Evolutionary conservation across 306 rosid genomes (phyloP).

Genomic region (Prinsepia uniflora): DNA sequence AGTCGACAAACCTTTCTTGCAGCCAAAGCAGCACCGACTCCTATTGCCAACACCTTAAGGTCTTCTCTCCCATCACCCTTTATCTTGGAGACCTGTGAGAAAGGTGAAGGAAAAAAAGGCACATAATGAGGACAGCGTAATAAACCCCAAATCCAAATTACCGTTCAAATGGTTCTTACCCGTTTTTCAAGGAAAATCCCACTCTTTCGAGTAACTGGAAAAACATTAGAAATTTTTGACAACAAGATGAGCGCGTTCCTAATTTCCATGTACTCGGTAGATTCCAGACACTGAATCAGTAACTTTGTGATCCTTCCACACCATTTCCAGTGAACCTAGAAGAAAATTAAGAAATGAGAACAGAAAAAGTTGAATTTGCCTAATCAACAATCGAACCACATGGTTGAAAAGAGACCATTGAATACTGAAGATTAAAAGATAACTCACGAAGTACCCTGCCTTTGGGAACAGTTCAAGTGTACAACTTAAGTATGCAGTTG

Average conservation of each 20-base stretch:
- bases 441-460: background rate
- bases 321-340: conserved; percentile 99
- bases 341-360: conserved; percentile 9
- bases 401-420: background rate
- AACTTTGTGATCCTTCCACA: conserved; percentile 90
- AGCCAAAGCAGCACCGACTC: conserved; percentile 95
- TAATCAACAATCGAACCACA: background rate
- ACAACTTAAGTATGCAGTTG: background rate
- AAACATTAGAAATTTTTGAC: conserved; percentile 87
- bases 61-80: conserved; percentile 97
- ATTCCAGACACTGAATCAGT: conserved; percentile 90
- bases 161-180: conserved; percentile 37
- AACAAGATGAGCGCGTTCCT: conserved; percentile 90
- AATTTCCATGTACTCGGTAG: conserved; percentile 96
- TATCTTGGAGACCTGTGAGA: conserved; percentile 82
- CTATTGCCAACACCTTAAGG: conserved; percentile 96
- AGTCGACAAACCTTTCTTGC: conserved; percentile 71
- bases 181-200: conserved; percentile 95
- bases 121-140: conserved; percentile 3
- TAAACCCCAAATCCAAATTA: background rate
- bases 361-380: background rate
- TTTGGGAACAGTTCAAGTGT: background rate
- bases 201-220: conserved; percentile 93
- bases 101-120: background rate
- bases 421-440: background rate